Conservation (phyloP, 1,139 yeast genomes). For the Candida albicans region DNA sequence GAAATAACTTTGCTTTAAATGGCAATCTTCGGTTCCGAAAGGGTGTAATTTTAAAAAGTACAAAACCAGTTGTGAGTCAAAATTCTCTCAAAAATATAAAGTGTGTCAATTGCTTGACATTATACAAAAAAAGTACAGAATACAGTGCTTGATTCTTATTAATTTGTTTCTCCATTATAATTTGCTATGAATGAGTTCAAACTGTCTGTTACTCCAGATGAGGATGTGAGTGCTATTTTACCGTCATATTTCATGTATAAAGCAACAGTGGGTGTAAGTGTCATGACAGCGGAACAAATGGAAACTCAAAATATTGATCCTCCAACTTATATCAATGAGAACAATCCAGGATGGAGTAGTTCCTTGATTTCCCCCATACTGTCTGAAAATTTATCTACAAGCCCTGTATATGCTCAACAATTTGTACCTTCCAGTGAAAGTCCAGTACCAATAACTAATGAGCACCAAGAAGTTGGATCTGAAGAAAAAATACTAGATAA, state of each 20-base stretch:
- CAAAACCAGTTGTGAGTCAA: no score
- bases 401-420: no score
- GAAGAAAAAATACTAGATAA: slow-evolving; percentile 40
- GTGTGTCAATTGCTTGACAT: no score
- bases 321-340: slow-evolving; percentile 9
- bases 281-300: slow-evolving; percentile 13
- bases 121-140: no score
- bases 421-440: no score
- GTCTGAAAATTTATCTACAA: not conserved
- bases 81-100: no score
- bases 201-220: slow-evolving; percentile 7
- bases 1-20: no score
- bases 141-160: no score
- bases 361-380: not conserved
- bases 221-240: slow-evolving; percentile 26
- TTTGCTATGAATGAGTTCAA: no score
- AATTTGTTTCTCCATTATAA: no score
- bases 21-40: no score
- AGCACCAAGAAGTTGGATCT: slow-evolving; percentile 23
- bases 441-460: not conserved
- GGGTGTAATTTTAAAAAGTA: no score
- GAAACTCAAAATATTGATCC: slow-evolving; percentile 9
- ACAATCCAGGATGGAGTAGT: not conserved
- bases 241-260: slow-evolving; percentile 51
- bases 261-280: slow-evolving; percentile 30